phyloP scores from a whole-genome alignment of 2,329 filamentous ascomycete genomes.

The Hypoxylon sp. region DNA sequence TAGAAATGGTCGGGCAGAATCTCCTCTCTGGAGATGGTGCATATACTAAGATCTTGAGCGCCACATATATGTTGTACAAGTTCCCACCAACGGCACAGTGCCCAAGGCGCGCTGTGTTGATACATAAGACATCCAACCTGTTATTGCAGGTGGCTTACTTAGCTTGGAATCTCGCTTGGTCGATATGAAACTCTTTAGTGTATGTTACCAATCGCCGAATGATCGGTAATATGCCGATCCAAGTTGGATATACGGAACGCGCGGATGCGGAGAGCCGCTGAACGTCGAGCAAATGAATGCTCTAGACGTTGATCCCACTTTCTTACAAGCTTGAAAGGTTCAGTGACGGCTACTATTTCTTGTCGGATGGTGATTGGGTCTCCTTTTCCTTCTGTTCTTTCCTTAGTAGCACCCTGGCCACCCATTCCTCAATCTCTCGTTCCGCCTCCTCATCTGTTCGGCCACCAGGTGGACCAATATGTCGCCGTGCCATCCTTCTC shows the following conservation, averaged over 20 bases:
- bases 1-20: slow-evolving; percentile 4
- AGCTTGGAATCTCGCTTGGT: slow-evolving; percentile 19
- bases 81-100: slow-evolving; percentile 22
- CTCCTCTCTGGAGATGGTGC: slow-evolving; percentile 17
- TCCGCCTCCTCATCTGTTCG: slow-evolving; percentile 67
- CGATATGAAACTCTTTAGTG: slow-evolving; percentile 22
- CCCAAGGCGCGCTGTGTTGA: slow-evolving; percentile 13
- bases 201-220: slow-evolving; percentile 20
- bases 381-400: slow-evolving; percentile 62
- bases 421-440: slow-evolving; percentile 73
- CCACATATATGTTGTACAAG: slow-evolving; percentile 20
- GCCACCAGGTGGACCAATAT: slow-evolving; percentile 54
- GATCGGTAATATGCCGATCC: slow-evolving; percentile 13
- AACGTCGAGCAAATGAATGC: background rate
- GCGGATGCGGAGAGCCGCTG: slow-evolving; percentile 9
- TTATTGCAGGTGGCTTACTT: slow-evolving; percentile 32
- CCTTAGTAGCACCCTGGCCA: slow-evolving; percentile 71
- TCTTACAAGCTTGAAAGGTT: slow-evolving; percentile 13
- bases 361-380: slow-evolving; percentile 28
- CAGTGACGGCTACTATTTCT: slow-evolving; percentile 20
- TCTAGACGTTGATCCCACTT: slow-evolving; percentile 10
- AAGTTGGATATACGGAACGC: slow-evolving; percentile 1
- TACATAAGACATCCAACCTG: slow-evolving; percentile 21
- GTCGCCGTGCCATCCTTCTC: slow-evolving; percentile 64
- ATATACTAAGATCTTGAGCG: slow-evolving; percentile 24